A percentile compares a stretch with the other conserved stretches of the same genome.
Conservation (phyloP, 1,284 basidiomycete genomes). For the Hemileia vastatrix region DNA sequence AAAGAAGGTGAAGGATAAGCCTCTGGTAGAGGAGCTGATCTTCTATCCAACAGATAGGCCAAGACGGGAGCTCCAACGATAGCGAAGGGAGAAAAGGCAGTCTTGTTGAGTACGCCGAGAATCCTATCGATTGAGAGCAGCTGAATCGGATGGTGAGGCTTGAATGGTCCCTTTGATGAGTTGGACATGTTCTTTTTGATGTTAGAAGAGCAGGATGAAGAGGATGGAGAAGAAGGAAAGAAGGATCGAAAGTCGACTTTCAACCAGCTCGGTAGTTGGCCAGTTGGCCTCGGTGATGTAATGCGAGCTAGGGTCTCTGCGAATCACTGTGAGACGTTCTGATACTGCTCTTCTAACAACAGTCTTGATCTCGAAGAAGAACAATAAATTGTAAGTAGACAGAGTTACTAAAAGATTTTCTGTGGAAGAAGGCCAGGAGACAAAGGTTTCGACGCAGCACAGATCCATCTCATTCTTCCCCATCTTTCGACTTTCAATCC, state of each 20-base stretch:
- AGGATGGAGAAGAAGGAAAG: neutral
- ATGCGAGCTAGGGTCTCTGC: no score
- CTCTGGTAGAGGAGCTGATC: slow-evolving; percentile 11
- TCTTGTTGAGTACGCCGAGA: slow-evolving; percentile 28
- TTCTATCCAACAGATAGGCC: slow-evolving; percentile 30
- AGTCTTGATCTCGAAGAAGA: no score
- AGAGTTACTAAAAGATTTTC: no score
- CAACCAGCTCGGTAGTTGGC: no score
- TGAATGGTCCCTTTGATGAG: neutral
- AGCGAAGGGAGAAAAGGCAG: slow-evolving; percentile 35
- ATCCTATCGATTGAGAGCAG: slow-evolving; percentile 35
- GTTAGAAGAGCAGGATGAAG: neutral
- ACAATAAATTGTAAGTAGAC: no score
- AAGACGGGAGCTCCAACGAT: slow-evolving; percentile 33
- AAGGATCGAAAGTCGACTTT: neutral
- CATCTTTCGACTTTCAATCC: neutral
- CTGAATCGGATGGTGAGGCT: neutral
- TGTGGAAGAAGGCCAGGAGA: no score
- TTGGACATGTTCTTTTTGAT: neutral
- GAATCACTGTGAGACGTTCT: no score
- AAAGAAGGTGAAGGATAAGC: slow-evolving; percentile 3
- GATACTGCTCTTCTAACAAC: no score
- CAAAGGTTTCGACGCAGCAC: no score
- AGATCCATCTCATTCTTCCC: no score
- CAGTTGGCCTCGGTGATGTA: no score